These are phyloP conservation scores for Porphyridium purpureum DNA, from an alignment of 23 red algal species.

Conservation along the genomic window DNA sequence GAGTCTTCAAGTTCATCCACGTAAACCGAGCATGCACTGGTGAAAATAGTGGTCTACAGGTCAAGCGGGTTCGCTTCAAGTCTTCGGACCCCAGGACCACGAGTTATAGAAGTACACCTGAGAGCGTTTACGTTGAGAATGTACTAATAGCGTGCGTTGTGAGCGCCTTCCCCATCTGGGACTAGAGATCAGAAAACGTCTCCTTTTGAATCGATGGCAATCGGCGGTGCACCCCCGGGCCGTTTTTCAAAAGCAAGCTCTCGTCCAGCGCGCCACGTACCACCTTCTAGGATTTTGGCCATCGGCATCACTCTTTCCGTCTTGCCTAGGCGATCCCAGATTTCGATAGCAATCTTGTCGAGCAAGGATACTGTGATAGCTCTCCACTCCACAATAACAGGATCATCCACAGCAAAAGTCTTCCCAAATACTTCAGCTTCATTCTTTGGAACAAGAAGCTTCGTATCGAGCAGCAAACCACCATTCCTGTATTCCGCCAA, in stretches of 20 bases:
- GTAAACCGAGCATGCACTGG: too few species aligned
- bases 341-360: background rate
- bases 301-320: background rate
- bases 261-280: background rate
- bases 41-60: too few species aligned
- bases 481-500: background rate
- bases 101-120: too few species aligned
- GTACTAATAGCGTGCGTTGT: too few species aligned
- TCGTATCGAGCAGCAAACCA: background rate
- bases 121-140: too few species aligned
- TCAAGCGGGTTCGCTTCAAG: too few species aligned
- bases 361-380: background rate
- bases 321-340: background rate
- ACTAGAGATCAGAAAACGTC: constrained; percentile 8
- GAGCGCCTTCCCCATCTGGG: too few species aligned
- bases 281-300: background rate
- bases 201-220: background rate
- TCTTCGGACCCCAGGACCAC: too few species aligned
- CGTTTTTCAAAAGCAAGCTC: background rate
- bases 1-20: too few species aligned
- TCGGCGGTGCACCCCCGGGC: background rate
- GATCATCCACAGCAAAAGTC: background rate
- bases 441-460: background rate
- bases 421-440: background rate
- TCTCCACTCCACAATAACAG: background rate